Evolutionary conservation across 768 basidiomycete species (phyloP).

Genomic region (Termitomyces eurrhizus): DNA sequence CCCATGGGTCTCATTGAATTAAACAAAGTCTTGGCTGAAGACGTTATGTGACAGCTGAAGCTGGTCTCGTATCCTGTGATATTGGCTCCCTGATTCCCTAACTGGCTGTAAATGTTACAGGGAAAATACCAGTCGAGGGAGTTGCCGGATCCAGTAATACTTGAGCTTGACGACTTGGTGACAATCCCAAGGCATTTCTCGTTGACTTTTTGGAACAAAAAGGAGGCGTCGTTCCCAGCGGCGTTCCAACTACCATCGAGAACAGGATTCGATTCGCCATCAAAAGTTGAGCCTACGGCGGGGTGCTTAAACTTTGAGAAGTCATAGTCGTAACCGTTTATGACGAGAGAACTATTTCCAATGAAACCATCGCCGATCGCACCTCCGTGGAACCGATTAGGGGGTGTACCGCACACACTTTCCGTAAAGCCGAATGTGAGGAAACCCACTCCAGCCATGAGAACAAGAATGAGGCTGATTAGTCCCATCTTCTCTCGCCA

Average conservation of each 20-base stretch:
- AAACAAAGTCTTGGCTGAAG: conserved; percentile 50
- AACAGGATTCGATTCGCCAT: conserved; percentile 81
- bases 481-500: conserved; percentile 99
- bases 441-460: conserved; percentile 96
- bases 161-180: conserved; percentile 63
- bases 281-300: conserved; percentile 57
- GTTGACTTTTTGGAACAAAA: conserved; percentile 93
- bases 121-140: conserved; percentile 95
- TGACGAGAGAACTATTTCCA: conserved; percentile 79
- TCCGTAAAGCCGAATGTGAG: conserved; percentile 98
- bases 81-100: conserved; percentile 58
- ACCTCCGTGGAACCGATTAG: conserved; percentile 80
- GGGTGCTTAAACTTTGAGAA: conserved; percentile 88
- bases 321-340: conserved; percentile 94
- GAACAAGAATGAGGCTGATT: conserved; percentile 66
- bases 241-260: conserved; percentile 72
- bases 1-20: conserved; percentile 54
- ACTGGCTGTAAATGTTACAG: conserved; percentile 86
- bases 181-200: conserved; percentile 78
- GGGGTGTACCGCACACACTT: conserved; percentile 85
- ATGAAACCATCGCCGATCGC: conserved; percentile 66
- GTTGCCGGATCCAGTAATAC: conserved; percentile 60
- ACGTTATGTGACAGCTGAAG: conserved; percentile 70
- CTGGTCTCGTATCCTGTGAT: conserved; percentile 59
- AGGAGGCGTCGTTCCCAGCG: conserved; percentile 86